These are phyloP conservation scores for Trichocladium antarcticum DNA, from an alignment of 495 filamentous ascomycete species.

Conservation along the genomic window DNA sequence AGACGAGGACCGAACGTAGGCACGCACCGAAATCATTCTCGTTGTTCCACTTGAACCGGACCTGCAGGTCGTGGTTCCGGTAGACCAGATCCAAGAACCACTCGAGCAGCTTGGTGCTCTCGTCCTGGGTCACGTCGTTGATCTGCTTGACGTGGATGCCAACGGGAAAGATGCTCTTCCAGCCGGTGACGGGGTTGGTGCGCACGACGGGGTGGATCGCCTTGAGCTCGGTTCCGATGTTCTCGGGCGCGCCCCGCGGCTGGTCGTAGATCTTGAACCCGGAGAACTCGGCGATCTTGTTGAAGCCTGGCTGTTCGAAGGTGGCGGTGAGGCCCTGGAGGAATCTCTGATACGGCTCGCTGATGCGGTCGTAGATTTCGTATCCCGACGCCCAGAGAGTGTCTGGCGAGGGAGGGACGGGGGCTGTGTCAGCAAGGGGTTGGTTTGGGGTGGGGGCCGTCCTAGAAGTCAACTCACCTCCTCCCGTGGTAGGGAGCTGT, in stretches of 20 bases:
- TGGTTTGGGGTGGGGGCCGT: not conserved
- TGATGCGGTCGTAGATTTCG: conserved; percentile 63
- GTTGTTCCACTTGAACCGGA: conserved; percentile 53
- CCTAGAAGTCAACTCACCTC: conserved; percentile 36
- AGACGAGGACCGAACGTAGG: not conserved
- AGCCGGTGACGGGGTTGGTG: conserved; percentile 69
- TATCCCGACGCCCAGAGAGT: conserved; percentile 60
- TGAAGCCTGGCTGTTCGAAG: conserved; percentile 50
- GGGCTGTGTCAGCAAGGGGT: not conserved
- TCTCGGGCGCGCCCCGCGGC: conserved; percentile 51
- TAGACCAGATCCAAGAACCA: conserved; percentile 50
- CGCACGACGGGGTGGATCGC: conserved; percentile 60
- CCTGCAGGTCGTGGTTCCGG: conserved; percentile 68
- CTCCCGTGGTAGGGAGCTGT: conserved; percentile 52
- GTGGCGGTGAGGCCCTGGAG: conserved; percentile 56
- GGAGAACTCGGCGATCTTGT: conserved; percentile 38
- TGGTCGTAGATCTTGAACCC: conserved; percentile 47
- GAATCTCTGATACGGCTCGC: conserved; percentile 52
- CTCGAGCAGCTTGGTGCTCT: conserved; percentile 47
- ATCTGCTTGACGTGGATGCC: conserved; percentile 52
- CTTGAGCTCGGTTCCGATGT: conserved; percentile 47
- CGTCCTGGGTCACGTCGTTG: conserved; percentile 52
- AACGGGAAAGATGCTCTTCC: conserved; percentile 60
- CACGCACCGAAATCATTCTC: conserved; percentile 43
- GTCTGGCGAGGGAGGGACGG: not conserved